Evolutionary conservation across 2,329 filamentous ascomycete species (phyloP).

Genomic region (Byssoonygena ceratinophila): DNA sequence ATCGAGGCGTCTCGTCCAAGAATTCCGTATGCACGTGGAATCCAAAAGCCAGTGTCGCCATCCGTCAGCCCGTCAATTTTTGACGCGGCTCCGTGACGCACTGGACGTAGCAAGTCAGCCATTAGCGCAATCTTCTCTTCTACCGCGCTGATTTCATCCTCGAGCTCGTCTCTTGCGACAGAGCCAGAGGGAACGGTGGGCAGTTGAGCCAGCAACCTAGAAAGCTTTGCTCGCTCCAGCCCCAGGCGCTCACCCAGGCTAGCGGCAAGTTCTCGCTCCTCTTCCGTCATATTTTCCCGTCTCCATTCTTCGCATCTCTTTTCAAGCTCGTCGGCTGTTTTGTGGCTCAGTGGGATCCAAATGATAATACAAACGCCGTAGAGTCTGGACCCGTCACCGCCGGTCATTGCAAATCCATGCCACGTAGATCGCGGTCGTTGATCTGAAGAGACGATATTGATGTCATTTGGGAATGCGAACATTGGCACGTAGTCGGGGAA

Average conservation of each 20-base stretch:
- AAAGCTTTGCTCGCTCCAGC: conserved; percentile 77
- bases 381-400: conserved; percentile 78
- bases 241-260: conserved; percentile 84
- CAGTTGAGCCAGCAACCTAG: conserved; percentile 71
- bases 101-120: conserved; percentile 86
- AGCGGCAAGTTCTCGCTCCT: conserved; percentile 85
- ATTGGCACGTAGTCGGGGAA: conserved; percentile 98
- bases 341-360: conserved; percentile 76
- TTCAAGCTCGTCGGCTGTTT: conserved; percentile 65
- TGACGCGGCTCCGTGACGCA: conserved; percentile 85
- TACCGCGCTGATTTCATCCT: conserved; percentile 88
- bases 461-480: conserved; percentile 98
- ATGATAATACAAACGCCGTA: conserved; percentile 86
- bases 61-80: conserved; percentile 96
- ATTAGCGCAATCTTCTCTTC: conserved; percentile 96
- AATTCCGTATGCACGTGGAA: conserved; percentile 84
- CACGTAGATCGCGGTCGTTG: conserved; percentile 90
- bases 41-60: conserved; percentile 92
- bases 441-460: conserved; percentile 90
- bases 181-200: conserved; percentile 73
- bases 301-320: conserved; percentile 74
- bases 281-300: conserved; percentile 91
- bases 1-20: conserved; percentile 73
- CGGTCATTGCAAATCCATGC: conserved; percentile 98
- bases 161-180: conserved; percentile 66